Base-by-base conservation (phyloP, 2,329 filamentous ascomycete genomes). In the Aspergillus ochraceus region DNA sequence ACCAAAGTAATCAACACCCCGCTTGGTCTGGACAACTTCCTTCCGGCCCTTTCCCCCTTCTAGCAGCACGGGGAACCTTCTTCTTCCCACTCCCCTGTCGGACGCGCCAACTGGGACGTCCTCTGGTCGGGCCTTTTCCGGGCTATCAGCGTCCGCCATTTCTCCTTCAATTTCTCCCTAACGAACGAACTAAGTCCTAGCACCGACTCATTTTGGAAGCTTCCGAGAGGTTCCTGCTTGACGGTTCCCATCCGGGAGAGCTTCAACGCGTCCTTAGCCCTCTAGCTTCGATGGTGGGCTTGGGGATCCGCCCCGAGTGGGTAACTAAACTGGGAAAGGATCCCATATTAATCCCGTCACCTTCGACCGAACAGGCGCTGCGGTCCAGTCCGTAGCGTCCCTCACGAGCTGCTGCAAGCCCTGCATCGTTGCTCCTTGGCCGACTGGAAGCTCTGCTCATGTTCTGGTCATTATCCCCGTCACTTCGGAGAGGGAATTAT, bases 251-350 rank as follows among this genome's bases (percentile, higher is more conserved):
- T 36, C 54, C 57, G 46, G 56, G 47, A 55, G 47, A 49, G 50
- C 49, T 57, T 52, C 52, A 54, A 57, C 52, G 55, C 56, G 57
- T 58, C 57, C 54, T 54, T 58, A 56, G 36, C 17, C 36, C 36
- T 42, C 36, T 42, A 42, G 36, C 17, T 14, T 42, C 14, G 55
- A 51, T 46, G 55, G 57, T 60, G 60, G 63, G 51, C 45, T 59
- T 60, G 49, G 60, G 58, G 63, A 66, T 66, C 64, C 64, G 64
- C 63, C 53, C 29, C 20, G 49, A 30, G 64, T 65, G 64, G 64
- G 51, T 65, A 65, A 62, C 20, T 29, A 8, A 29, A 29, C 36
- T n/a, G 5, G 17, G 36, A 42, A 42, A 42, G 50, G 22, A 58
- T 59, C 60, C 61, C 58, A 62, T 58, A 56, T 59, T 61, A 60